Conservation (phyloP, 1,284 basidiomycete genomes). For the Hortiboletus rubellus region DNA sequence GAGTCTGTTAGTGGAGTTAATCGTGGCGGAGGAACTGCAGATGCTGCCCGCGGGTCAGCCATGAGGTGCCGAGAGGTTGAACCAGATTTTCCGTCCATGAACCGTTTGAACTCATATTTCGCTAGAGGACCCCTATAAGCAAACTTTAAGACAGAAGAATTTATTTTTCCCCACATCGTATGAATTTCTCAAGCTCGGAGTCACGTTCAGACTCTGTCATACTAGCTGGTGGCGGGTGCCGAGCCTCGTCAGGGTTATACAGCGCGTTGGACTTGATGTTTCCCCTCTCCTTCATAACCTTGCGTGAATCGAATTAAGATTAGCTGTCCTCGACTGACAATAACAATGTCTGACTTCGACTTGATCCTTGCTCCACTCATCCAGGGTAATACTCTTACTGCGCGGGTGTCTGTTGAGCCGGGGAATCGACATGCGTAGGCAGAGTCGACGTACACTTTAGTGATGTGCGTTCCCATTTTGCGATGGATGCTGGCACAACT, state of each 20-base stretch:
- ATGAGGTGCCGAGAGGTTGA: conserved; percentile 39
- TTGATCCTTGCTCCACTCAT: conserved; percentile 84
- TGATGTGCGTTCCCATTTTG: conserved; percentile 84
- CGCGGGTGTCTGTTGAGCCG: conserved; percentile 8
- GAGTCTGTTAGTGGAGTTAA: conserved; percentile 12
- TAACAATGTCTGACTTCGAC: conserved; percentile 58
- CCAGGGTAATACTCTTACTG: conserved; percentile 83
- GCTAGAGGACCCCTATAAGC: conserved; percentile 40
- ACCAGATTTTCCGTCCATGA: conserved; percentile 41
- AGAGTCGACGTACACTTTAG: conserved; percentile 67
- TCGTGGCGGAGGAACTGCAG: conserved; percentile 15
- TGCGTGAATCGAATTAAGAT: conserved; percentile 9
- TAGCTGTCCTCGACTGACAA: conserved; percentile 13
- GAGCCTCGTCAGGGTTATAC: conserved; percentile 75
- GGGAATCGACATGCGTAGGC: not conserved
- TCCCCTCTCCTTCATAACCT: conserved; percentile 74
- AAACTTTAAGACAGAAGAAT: not conserved
- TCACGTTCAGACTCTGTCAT: conserved; percentile 77
- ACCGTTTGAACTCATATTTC: conserved; percentile 74
- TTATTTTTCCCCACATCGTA: conserved; percentile 53
- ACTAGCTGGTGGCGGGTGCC: conserved; percentile 77
- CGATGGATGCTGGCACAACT: conserved; percentile 85
- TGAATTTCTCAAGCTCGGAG: conserved; percentile 82
- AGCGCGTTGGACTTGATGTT: conserved; percentile 74
- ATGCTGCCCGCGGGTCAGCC: conserved; percentile 46